A percentile compares a stretch with the other conserved stretches of the same genome.
These are phyloP conservation scores for Brassica juncea DNA, from an alignment of 345 rosid genomes.

Conservation along the genomic window DNA sequence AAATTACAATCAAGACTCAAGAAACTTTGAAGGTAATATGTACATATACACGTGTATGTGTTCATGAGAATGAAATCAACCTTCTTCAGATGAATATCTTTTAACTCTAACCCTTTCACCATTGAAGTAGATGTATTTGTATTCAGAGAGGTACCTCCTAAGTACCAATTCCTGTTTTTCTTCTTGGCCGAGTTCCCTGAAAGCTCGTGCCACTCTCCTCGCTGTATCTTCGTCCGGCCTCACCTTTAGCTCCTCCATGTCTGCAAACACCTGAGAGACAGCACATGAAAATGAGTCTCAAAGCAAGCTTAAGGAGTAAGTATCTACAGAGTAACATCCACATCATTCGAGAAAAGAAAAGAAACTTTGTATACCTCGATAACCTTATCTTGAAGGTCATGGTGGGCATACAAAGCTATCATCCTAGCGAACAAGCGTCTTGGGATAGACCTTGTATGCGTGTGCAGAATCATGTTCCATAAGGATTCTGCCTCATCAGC, in stretches of 20 bases:
- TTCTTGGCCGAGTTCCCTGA: conserved; percentile 59
- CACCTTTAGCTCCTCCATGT: conserved; percentile 88
- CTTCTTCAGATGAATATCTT: conserved; percentile 50
- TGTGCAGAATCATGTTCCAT: conserved; percentile 84
- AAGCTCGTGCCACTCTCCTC: conserved; percentile 64
- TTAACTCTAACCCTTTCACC: conserved; percentile 78
- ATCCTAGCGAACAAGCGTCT: conserved; percentile 77
- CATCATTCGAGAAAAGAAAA: neutral
- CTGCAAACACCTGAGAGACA: conserved; percentile 69
- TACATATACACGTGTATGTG: conserved; percentile 10
- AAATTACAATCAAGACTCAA: conserved; percentile 18
- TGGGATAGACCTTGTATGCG: conserved; percentile 75
- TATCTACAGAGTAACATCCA: neutral
- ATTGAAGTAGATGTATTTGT: conserved; percentile 78
- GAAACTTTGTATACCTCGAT: conserved; percentile 53
- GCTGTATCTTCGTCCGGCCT: conserved; percentile 78
- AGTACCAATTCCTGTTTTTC: conserved; percentile 61
- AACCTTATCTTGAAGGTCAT: conserved; percentile 63
- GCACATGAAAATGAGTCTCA: neutral
- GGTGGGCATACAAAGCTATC: conserved; percentile 80
- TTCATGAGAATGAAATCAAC: conserved; percentile 24
- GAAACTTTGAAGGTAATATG: neutral
- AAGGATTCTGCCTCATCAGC: conserved; percentile 76
- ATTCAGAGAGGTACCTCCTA: conserved; percentile 56
- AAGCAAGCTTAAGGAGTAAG: neutral